A percentile compares a stretch with the other conserved stretches of the same genome.
Evolutionary conservation across 2,329 filamentous ascomycete genomes (phyloP).

Genomic region (Alternaria gaisen): DNA sequence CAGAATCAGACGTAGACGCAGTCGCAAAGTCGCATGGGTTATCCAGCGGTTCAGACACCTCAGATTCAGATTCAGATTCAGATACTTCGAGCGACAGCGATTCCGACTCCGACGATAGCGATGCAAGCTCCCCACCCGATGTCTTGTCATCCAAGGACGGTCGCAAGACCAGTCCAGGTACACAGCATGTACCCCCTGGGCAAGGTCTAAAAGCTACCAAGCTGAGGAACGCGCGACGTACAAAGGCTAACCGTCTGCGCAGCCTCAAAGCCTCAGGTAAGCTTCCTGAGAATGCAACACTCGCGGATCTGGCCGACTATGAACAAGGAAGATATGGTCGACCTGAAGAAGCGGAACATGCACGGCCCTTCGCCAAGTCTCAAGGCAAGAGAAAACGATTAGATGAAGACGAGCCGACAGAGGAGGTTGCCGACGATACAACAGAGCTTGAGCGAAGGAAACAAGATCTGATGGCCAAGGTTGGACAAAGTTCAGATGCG

Average conservation of each 20-base stretch:
- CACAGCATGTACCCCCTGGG: conserved; percentile 53
- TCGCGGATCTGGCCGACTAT: conserved; percentile 61
- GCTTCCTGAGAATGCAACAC: conserved; percentile 61
- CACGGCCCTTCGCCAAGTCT: conserved; percentile 17
- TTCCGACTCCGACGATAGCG: conserved; percentile 52
- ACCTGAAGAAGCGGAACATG: background rate
- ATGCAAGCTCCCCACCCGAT: conserved; percentile 44
- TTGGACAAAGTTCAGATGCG: conserved; percentile 12
- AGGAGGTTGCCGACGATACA: conserved; percentile 14
- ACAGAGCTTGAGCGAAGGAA: conserved; percentile 34
- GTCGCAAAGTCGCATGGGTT: background rate
- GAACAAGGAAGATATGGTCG: conserved; percentile 41
- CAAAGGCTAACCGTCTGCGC: conserved; percentile 59
- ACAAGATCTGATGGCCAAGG: conserved; percentile 33
- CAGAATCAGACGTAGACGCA: conserved; percentile 16
- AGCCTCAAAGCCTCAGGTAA: conserved; percentile 64
- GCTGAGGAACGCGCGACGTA: conserved; percentile 64
- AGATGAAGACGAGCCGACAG: conserved; percentile 28
- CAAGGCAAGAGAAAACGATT: conserved; percentile 37
- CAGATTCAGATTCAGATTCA: conserved; percentile 27
- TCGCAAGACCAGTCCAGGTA: conserved; percentile 6
- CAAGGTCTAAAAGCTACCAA: conserved; percentile 62
- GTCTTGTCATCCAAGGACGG: conserved; percentile 32
- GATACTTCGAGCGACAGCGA: conserved; percentile 46
- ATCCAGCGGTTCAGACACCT: conserved; percentile 37